Evolutionary conservation across 2,329 filamentous ascomycete genomes (phyloP), one percentile per base, ranked within the genome.

Genomic region (Colletotrichum cereale): DNA sequence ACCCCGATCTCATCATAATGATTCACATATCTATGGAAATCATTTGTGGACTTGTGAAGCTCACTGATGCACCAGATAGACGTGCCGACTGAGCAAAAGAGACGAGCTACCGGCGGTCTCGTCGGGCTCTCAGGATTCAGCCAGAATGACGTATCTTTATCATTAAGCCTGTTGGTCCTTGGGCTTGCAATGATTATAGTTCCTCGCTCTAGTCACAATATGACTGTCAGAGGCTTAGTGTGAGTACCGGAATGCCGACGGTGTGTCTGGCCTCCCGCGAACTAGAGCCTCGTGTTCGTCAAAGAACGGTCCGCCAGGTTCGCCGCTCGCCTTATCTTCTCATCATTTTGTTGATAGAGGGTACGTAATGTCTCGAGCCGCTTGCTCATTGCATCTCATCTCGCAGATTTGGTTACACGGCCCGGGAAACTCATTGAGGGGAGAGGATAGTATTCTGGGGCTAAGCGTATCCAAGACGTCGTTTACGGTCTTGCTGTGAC

Each of bases 111-210:
- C 24, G 11, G n/a, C 47, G 24, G 26, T 5, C 12, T 26, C 4
- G 2, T 3, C 4, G 24, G n/a, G 24, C 12, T 48, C 47, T 14
- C 24, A 5, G 16, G 26, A 5, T 5, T 48, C 6, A 16, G 12
- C 10, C n/a, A 6, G n/a, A 6, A 7, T 2, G n/a, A 3, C 11
- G n/a, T 5, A 26, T 6, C 5, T 14, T 48, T 26, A 12, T 16
- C n/a, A 26, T 26, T 6, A n/a, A 5, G n/a, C 0, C 14, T n/a
- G 8, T 8, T n/a, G 14, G 44, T 14, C 44, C n/a, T 12, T 14
- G 11, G 4, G n/a, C 0, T 24, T 24, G n/a, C 2, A 48, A 48
- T 5, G 5, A 5, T 1, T 12, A 14, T 4, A 48, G n/a, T 1
- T 24, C 24, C 44, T 12, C 11, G n/a, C 11, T 24, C 3, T 24